Evolutionary conservation across 108 stramenopile genomes (phyloP).

Genomic region (Skeletonema grethae): DNA sequence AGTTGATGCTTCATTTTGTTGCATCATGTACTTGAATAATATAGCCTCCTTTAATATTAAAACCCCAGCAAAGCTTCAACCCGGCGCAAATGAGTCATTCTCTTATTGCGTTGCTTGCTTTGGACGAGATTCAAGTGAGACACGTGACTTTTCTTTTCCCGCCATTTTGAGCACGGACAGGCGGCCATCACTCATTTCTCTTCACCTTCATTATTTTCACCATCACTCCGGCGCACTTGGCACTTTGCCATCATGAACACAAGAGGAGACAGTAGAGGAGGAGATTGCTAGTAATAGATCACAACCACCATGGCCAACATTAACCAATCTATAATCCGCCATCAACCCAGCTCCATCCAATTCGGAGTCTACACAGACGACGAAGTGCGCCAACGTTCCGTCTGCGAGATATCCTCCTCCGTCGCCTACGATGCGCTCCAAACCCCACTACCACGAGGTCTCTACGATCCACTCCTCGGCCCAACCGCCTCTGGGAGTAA

Average conservation of each 20-base stretch:
- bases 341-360: slow-evolving; percentile 38
- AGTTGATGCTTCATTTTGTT: no score
- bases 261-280: not conserved
- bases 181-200: no score
- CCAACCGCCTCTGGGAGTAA: slow-evolving; percentile 55
- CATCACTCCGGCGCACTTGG: not conserved
- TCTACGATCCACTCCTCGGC: slow-evolving; percentile 95
- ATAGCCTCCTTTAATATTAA: no score
- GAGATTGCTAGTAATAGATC: not conserved
- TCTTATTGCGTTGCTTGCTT: no score
- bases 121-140: no score
- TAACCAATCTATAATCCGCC: slow-evolving; percentile 41
- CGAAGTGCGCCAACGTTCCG: slow-evolving; percentile 86
- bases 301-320: slow-evolving; percentile 24
- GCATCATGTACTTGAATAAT: no score
- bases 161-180: no score
- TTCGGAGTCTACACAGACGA: slow-evolving; percentile 87
- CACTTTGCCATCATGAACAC: not conserved
- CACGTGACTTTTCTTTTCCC: no score
- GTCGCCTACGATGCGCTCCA: slow-evolving; percentile 84
- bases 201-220: no score
- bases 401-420: slow-evolving; percentile 89
- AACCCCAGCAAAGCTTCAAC: no score
- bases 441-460: slow-evolving; percentile 84
- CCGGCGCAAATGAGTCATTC: no score